Base-by-base conservation (phyloP, 2,329 filamentous ascomycete species). In the Aspergillus niger region DNA sequence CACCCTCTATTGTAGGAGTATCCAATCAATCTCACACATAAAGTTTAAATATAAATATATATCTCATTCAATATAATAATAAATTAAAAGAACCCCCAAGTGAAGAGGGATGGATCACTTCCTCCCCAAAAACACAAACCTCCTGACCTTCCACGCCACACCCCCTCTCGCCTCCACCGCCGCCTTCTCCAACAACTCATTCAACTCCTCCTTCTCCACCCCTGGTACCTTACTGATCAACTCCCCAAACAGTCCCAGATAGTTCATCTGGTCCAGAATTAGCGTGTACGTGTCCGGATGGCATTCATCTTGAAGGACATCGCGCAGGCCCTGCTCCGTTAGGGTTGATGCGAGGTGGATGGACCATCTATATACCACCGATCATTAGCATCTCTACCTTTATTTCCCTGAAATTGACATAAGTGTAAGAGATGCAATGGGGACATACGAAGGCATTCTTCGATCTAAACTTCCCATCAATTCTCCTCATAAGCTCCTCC, bases 1-100 rank as follows among this genome's bases (percentile, higher is more conserved):
- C 30, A 32, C 30, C 3, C 26, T 26, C 26, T 26, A 0, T 1
- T 1, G 5, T 30, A 8, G 0, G 0, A 11, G 3, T 32, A 32
- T 11, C 10, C 30, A 11, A 32, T 11, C 30, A 32, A 10, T 32
- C 10, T 10, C 4, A 32, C 6, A 26, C 26, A 26, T 11, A 32
- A 11, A 11, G 5, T 8, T 2, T 8, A 30, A 32, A 10, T 32
- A 13, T 32, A 13, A 13, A 32, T 11, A 32, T 32, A 5, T 32
- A 32, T 32, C 30, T 32, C 30, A 32, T 32, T 32, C 11, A 32
- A 32, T 13, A 5, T 32, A 32, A 13, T 5, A 32, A 4, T 30
- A 11, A 4, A 30, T 4, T 30, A 30, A 30, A 20, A 20, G 20
- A 20, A 11, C 30, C 30, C 11, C 30, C 30, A 32, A 32, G 30